Conservation (phyloP, 192 early-diverging fungal species). For the Endogone sp. region DNA sequence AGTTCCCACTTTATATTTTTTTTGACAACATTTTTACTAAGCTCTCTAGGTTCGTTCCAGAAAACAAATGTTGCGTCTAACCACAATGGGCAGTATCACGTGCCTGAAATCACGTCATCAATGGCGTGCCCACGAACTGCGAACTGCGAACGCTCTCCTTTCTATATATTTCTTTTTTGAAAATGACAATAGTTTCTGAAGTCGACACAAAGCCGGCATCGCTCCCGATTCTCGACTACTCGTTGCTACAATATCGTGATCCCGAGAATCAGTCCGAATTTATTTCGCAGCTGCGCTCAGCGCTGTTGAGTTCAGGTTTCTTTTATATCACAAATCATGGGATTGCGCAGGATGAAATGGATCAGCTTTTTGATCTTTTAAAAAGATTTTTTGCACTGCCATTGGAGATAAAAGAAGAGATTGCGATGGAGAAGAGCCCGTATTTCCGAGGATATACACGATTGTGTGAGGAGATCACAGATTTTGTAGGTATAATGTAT, state of each 20-base stretch:
- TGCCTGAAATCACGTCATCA: background rate
- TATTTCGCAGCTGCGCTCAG: slow-evolving; percentile 40
- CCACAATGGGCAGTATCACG: no score
- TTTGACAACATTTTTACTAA: no score
- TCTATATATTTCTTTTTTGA: background rate
- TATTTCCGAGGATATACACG: slow-evolving; percentile 57
- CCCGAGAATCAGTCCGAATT: slow-evolving; percentile 24
- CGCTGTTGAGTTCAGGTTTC: slow-evolving; percentile 50
- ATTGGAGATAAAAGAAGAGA: slow-evolving; percentile 47
- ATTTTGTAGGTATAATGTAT: background rate
- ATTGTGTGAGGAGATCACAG: slow-evolving; percentile 24
- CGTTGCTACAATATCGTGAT: slow-evolving; percentile 3
- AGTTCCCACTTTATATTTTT: no score
- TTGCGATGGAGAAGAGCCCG: slow-evolving; percentile 48
- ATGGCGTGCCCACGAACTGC: background rate
- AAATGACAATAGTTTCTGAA: background rate
- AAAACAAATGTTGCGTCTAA: no score
- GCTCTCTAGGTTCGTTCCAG: no score
- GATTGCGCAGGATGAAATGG: slow-evolving; percentile 23
- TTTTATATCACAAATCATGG: slow-evolving; percentile 54
- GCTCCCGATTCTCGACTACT: slow-evolving; percentile 22
- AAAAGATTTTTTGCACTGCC: slow-evolving; percentile 53
- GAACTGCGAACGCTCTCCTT: background rate
- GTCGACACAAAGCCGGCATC: background rate
- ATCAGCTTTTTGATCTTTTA: slow-evolving; percentile 6